These are phyloP conservation scores for Colletotrichum euphorbiae DNA, from an alignment of 2,329 filamentous ascomycete genomes.

Conservation along the genomic window DNA sequence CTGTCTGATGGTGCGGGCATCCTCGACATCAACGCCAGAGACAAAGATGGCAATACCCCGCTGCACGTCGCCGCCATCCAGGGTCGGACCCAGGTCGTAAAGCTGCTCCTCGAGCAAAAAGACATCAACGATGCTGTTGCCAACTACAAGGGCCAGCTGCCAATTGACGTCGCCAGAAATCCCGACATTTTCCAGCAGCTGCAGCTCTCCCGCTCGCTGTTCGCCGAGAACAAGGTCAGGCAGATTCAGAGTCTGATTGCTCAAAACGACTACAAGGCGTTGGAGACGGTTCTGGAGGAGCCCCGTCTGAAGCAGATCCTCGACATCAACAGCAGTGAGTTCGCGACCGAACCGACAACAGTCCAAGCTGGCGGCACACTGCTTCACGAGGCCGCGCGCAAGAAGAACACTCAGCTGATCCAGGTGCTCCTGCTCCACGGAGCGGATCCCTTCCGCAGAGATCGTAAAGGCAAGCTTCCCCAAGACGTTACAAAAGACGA, in stretches of 20 bases:
- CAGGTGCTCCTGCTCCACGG: constrained; percentile 92
- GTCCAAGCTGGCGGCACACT: constrained; percentile 88
- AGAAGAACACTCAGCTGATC: constrained; percentile 87
- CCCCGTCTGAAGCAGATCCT: constrained; percentile 85
- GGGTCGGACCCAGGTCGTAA: constrained; percentile 83
- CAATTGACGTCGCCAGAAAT: constrained; percentile 88
- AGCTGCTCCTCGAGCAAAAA: constrained; percentile 83
- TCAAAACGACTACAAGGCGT: constrained; percentile 77
- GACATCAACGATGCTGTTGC: constrained; percentile 88
- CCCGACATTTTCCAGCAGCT: constrained; percentile 97
- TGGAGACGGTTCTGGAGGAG: constrained; percentile 87
- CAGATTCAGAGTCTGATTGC: constrained; percentile 85
- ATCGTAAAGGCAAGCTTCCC: constrained; percentile 93
- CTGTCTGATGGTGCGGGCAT: constrained; percentile 76
- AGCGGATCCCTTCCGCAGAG: constrained; percentile 93
- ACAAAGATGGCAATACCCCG: constrained; percentile 94
- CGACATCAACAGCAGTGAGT: constrained; percentile 92
- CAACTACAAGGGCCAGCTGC: constrained; percentile 86
- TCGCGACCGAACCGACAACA: constrained; percentile 83
- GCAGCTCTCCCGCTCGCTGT: constrained; percentile 89
- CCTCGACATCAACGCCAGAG: constrained; percentile 88
- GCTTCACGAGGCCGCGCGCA: constrained; percentile 91
- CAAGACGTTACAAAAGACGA: constrained; percentile 98
- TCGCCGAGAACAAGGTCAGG: constrained; percentile 86
- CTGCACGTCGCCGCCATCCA: constrained; percentile 89